These are phyloP conservation scores for Hibiscus tridactylites DNA, from an alignment of 345 rosid species.

Conservation along the genomic window DNA sequence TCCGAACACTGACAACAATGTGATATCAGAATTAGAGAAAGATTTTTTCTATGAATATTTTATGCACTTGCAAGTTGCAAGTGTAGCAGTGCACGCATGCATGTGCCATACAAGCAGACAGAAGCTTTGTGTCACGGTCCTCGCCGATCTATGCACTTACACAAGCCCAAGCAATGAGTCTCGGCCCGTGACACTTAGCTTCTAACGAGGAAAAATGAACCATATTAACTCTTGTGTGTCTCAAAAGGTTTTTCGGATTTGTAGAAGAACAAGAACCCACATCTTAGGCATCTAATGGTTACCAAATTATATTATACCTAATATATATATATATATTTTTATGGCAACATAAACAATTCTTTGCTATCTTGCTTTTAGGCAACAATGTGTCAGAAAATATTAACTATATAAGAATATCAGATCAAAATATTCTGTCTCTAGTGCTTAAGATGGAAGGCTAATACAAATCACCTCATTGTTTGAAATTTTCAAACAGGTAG, in stretches of 20 bases:
- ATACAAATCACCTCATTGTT: neutral
- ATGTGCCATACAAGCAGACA: neutral
- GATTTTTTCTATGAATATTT: neutral
- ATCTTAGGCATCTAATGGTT: neutral
- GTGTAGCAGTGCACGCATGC: neutral
- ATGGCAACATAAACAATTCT: neutral
- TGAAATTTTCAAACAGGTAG: neutral
- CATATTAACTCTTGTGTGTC: neutral
- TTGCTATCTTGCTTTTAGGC: constrained; percentile 3
- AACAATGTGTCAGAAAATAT: neutral
- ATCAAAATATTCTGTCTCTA: neutral
- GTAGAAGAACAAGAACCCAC: neutral
- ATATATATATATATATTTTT: neutral
- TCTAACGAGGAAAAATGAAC: neutral
- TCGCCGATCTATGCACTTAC: neutral
- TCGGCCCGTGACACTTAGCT: neutral
- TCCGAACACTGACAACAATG: neutral
- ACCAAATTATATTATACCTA: neutral
- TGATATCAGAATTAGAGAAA: neutral
- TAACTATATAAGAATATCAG: neutral
- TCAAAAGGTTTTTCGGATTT: neutral
- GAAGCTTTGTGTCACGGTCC: neutral
- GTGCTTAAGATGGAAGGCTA: neutral
- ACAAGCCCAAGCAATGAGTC: neutral
- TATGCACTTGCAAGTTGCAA: neutral